A percentile compares a stretch with the other conserved stretches of the same genome.
Conservation (phyloP, 495 filamentous ascomycete genomes). For the Daldinia vernicosa region DNA sequence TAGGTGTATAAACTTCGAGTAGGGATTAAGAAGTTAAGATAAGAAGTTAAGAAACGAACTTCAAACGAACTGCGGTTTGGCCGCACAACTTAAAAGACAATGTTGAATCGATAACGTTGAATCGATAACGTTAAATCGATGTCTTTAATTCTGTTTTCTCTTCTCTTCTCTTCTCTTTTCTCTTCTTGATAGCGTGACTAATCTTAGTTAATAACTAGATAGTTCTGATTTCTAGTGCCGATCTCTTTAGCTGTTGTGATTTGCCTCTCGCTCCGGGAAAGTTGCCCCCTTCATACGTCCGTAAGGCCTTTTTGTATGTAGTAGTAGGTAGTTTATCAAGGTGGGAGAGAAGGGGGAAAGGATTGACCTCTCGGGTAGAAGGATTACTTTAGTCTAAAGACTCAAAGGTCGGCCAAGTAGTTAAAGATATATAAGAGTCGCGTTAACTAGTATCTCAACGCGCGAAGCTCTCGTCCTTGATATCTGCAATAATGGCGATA, state of each 20-base stretch:
- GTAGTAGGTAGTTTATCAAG: slow-evolving; percentile 18
- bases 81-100: slow-evolving; percentile 19
- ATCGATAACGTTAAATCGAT: slow-evolving; percentile 21
- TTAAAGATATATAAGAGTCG: slow-evolving; percentile 11
- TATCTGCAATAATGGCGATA: slow-evolving; percentile 12
- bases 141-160: slow-evolving; percentile 2
- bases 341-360: slow-evolving; percentile 15
- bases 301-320: slow-evolving; percentile 28
- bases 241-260: slow-evolving; percentile 32
- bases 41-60: slow-evolving; percentile 2
- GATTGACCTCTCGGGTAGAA: slow-evolving; percentile 25
- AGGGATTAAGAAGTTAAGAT: too few species aligned
- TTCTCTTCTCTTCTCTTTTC: not conserved
- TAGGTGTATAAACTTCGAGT: not conserved
- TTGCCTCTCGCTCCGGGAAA: slow-evolving; percentile 36
- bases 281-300: slow-evolving; percentile 40
- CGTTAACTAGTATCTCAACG: slow-evolving; percentile 12
- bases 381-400: slow-evolving; percentile 24
- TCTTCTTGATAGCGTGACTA: slow-evolving; percentile 5
- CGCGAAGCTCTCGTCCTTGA: slow-evolving; percentile 19
- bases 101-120: slow-evolving; percentile 22
- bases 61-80: slow-evolving; percentile 21
- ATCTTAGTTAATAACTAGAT: not conserved
- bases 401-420: slow-evolving; percentile 6
- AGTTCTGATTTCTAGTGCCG: slow-evolving; percentile 31